Evolutionary conservation across 2,329 filamentous ascomycete genomes (phyloP).

Genomic region (Arthrobotrys entomopaga): DNA sequence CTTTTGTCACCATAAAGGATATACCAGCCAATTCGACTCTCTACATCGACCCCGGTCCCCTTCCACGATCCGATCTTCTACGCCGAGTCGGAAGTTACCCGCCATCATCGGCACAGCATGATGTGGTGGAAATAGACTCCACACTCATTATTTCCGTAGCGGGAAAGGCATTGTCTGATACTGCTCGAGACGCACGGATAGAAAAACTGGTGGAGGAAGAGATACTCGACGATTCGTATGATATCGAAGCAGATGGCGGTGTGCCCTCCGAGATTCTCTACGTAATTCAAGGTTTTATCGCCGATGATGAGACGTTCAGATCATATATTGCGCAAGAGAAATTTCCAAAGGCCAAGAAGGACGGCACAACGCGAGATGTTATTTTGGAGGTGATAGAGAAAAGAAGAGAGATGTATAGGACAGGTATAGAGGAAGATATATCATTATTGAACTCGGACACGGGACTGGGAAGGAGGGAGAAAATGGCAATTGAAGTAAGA

Average conservation of each 20-base stretch:
- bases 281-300: slow-evolving; percentile 44
- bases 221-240: slow-evolving; percentile 78
- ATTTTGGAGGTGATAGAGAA: slow-evolving; percentile 61
- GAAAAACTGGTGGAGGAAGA: slow-evolving; percentile 61
- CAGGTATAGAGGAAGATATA: slow-evolving; percentile 27
- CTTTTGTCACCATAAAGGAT: slow-evolving; percentile 75
- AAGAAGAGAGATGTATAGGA: slow-evolving; percentile 58
- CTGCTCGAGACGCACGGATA: slow-evolving; percentile 63
- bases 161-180: slow-evolving; percentile 56
- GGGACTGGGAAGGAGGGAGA: slow-evolving; percentile 61
- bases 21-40: slow-evolving; percentile 80
- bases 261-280: slow-evolving; percentile 49
- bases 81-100: slow-evolving; percentile 90
- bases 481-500: slow-evolving; percentile 75
- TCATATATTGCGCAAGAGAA: slow-evolving; percentile 33
- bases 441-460: slow-evolving; percentile 48
- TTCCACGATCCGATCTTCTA: slow-evolving; percentile 83
- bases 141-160: slow-evolving; percentile 65
- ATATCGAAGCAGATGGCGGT: slow-evolving; percentile 67
- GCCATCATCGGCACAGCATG: slow-evolving; percentile 77
- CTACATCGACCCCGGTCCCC: slow-evolving; percentile 87
- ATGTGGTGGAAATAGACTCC: slow-evolving; percentile 82
- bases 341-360: slow-evolving; percentile 52
- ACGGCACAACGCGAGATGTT: slow-evolving; percentile 56
- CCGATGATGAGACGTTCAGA: slow-evolving; percentile 38